Percentiles rank a stretch among this genome's conserved stretches.
Conservation (phyloP, 1,284 basidiomycete genomes). For the Ceratorhiza oryzae-sativae region DNA sequence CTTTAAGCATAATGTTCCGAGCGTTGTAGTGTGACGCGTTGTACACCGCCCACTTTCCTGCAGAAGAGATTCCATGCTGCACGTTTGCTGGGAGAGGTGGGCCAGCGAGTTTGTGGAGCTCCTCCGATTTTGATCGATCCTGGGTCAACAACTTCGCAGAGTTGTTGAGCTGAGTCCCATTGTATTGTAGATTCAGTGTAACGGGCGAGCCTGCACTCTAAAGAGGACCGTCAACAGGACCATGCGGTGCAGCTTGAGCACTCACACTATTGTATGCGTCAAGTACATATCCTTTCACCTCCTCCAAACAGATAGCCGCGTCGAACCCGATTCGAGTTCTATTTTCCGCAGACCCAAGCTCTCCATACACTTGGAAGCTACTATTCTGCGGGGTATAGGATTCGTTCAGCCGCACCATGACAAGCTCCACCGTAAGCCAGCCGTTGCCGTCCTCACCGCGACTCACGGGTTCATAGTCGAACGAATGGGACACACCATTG, state of each 20-base stretch:
- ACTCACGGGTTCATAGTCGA: slow-evolving; percentile 19
- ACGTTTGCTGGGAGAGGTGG: slow-evolving; percentile 1
- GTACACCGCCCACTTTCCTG: slow-evolving; percentile 23
- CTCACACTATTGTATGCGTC: slow-evolving; percentile 37
- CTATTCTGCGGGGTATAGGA: slow-evolving; percentile 35
- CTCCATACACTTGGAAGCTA: slow-evolving; percentile 33
- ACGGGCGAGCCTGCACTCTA: slow-evolving; percentile 36
- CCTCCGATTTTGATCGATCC: not conserved
- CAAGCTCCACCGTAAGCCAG: slow-evolving; percentile 28
- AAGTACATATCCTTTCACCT: slow-evolving; percentile 19
- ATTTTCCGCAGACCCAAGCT: not conserved
- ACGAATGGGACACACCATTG: slow-evolving; percentile 35
- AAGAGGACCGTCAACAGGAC: not conserved
- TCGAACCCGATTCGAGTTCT: slow-evolving; percentile 37
- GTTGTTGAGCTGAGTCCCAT: slow-evolving; percentile 24
- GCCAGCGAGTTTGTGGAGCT: not conserved
- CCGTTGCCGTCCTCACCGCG: slow-evolving; percentile 35
- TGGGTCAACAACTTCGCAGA: not conserved
- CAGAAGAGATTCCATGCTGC: slow-evolving; percentile 26
- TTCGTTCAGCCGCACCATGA: slow-evolving; percentile 33
- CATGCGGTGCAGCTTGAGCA: not conserved
- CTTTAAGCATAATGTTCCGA: slow-evolving; percentile 35
- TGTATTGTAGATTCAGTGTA: slow-evolving; percentile 17
- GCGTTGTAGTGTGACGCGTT: slow-evolving; percentile 36
- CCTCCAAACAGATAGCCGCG: slow-evolving; percentile 36